Conservation (phyloP, 1,284 basidiomycete species). For the Phenoliferia sp. region DNA sequence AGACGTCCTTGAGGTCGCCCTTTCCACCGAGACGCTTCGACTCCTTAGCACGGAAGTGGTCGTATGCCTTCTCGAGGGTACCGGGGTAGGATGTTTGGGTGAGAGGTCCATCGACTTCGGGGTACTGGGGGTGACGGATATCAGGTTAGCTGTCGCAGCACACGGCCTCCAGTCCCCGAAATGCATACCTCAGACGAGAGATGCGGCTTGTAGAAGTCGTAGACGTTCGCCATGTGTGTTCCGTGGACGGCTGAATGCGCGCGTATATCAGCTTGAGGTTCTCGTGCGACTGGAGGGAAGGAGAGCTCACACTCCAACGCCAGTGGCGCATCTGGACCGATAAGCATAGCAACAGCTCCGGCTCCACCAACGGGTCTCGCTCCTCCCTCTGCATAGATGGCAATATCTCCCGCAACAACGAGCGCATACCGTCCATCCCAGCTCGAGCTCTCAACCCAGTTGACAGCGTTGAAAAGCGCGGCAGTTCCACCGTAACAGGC, state of each 20-base stretch:
- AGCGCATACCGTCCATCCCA: constrained; percentile 99
- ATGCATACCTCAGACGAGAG: constrained; percentile 62
- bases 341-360: constrained; percentile 88
- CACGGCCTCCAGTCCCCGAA: no score
- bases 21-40: constrained; percentile 42
- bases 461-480: constrained; percentile 90
- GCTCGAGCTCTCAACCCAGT: constrained; percentile 90
- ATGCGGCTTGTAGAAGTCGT: constrained; percentile 94
- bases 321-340: constrained; percentile 92
- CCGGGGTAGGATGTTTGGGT: constrained; percentile 93
- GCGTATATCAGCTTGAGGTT: constrained; percentile 9
- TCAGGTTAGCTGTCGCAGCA: no score
- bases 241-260: constrained; percentile 75
- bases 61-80: constrained; percentile 87
- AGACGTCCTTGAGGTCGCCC: constrained; percentile 25
- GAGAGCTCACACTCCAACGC: constrained; percentile 84
- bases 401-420: constrained; percentile 95
- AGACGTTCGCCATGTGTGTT: constrained; percentile 90
- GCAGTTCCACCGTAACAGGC: constrained; percentile 99
- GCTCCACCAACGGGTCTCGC: constrained; percentile 96
- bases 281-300: not conserved
- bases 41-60: constrained; percentile 77
- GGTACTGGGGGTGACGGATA: no score
- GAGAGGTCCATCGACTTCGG: constrained; percentile 93
- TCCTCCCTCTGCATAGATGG: constrained; percentile 93